These are phyloP conservation scores for Aspergillus avenaceus DNA, from an alignment of 495 filamentous ascomycete genomes.

Conservation along the genomic window DNA sequence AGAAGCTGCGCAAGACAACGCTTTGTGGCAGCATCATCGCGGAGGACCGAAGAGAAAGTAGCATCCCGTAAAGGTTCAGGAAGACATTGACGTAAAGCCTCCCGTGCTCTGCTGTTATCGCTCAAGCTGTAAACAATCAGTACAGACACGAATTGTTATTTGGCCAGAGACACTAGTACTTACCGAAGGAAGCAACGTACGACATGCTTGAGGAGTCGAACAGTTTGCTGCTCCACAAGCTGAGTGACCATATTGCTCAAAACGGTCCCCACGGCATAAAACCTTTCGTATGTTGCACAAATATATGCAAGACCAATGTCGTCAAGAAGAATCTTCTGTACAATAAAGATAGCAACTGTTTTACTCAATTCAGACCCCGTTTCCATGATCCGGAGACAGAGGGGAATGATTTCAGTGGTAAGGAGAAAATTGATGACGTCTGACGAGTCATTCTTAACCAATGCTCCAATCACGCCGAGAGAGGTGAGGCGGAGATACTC, in stretches of 20 bases:
- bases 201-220: slow-evolving; percentile 93
- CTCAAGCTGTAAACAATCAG: slow-evolving; percentile 60
- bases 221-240: slow-evolving; percentile 95
- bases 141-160: neutral
- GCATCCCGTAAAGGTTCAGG: slow-evolving; percentile 95
- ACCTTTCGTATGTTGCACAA: slow-evolving; percentile 98
- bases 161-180: slow-evolving; percentile 18
- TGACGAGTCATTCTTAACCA: slow-evolving; percentile 98
- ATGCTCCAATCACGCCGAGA: slow-evolving; percentile 93
- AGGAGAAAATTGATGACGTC: slow-evolving; percentile 99
- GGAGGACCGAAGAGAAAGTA: slow-evolving; percentile 93
- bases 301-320: slow-evolving; percentile 98
- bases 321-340: slow-evolving; percentile 98
- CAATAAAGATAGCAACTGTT: slow-evolving; percentile 99
- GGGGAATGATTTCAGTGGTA: slow-evolving; percentile 96
- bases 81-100: slow-evolving; percentile 93
- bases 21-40: slow-evolving; percentile 97
- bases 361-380: slow-evolving; percentile 98
- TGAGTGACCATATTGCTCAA: slow-evolving; percentile 98
- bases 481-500: slow-evolving; percentile 97
- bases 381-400: slow-evolving; percentile 99
- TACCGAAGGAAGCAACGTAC: slow-evolving; percentile 95
- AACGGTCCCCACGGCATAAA: slow-evolving; percentile 97
- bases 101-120: slow-evolving; percentile 92
- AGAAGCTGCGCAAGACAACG: slow-evolving; percentile 93